These are phyloP conservation scores for Brassica rapa DNA, from an alignment of 345 rosid genomes.

Conservation along the genomic window DNA sequence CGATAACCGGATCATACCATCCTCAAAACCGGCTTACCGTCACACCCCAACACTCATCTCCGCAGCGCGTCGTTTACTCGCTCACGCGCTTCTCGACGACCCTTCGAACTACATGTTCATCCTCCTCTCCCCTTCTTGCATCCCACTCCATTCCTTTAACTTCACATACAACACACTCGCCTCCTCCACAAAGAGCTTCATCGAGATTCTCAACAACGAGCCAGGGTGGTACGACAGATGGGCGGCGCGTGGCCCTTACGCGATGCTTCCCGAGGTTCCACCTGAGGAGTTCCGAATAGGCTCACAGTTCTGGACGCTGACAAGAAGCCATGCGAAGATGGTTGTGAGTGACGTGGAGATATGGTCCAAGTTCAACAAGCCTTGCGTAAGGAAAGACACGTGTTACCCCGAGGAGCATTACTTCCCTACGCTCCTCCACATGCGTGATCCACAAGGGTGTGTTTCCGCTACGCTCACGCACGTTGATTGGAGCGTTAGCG, in stretches of 20 bases:
- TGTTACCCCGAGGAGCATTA: constrained; percentile 78
- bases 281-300: constrained; percentile 71
- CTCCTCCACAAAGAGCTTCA: constrained; percentile 57
- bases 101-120: constrained; percentile 59
- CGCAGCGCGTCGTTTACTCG: constrained; percentile 71
- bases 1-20: constrained; percentile 56
- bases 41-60: constrained; percentile 61
- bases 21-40: constrained; percentile 58
- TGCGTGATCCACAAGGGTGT: constrained; percentile 54
- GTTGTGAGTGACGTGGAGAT: constrained; percentile 53
- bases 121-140: constrained; percentile 67
- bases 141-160: constrained; percentile 64
- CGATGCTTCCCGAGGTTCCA: constrained; percentile 69
- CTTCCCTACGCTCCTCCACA: constrained; percentile 69
- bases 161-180: constrained; percentile 51
- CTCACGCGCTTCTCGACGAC: constrained; percentile 69
- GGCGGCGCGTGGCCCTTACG: constrained; percentile 68
- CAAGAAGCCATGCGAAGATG: constrained; percentile 61
- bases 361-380: constrained; percentile 62
- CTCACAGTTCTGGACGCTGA: constrained; percentile 81
- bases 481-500: constrained; percentile 59
- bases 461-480: constrained; percentile 67
- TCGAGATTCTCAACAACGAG: constrained; percentile 61
- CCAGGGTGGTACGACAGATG: constrained; percentile 57
- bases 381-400: constrained; percentile 47